Conservation (phyloP, 2,329 filamentous ascomycete species). For the Aulographum hederae region DNA sequence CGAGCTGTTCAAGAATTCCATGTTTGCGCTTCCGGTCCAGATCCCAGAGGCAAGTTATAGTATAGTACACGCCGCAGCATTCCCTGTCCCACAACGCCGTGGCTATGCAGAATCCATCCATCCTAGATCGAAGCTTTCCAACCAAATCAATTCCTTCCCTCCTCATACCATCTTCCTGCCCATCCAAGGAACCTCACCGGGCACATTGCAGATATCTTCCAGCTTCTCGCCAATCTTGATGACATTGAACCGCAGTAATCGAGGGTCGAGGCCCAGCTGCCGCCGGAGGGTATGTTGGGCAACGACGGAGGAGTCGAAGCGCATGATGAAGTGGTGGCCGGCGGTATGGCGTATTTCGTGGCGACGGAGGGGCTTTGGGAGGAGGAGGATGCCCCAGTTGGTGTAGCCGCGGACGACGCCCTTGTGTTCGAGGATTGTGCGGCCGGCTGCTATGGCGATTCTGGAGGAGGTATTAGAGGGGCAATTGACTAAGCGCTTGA, state of each 20-base stretch:
- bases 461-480: slow-evolving; percentile 24
- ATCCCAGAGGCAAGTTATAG: too few relatives aligned
- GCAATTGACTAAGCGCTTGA: neutral
- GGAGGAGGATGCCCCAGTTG: slow-evolving; percentile 88
- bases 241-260: slow-evolving; percentile 72
- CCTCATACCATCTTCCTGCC: too few relatives aligned
- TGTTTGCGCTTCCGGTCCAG: too few relatives aligned
- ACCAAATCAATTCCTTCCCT: too few relatives aligned
- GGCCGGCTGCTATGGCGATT: slow-evolving; percentile 73
- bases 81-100: too few relatives aligned
- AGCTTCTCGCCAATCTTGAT: slow-evolving; percentile 65
- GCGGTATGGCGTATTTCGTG: slow-evolving; percentile 55
- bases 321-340: slow-evolving; percentile 96
- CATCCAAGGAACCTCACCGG: slow-evolving; percentile 32
- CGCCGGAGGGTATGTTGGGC: slow-evolving; percentile 59
- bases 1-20: too few relatives aligned
- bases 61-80: too few relatives aligned
- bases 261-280: slow-evolving; percentile 68
- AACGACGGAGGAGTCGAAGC: slow-evolving; percentile 63
- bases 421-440: slow-evolving; percentile 61
- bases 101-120: too few relatives aligned
- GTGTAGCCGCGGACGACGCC: slow-evolving; percentile 83
- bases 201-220: slow-evolving; percentile 40
- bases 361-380: slow-evolving; percentile 61
- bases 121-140: too few relatives aligned